Evolutionary conservation across 805 yeast genomes (phyloP).

Genomic region (Osmozyma mogii): DNA sequence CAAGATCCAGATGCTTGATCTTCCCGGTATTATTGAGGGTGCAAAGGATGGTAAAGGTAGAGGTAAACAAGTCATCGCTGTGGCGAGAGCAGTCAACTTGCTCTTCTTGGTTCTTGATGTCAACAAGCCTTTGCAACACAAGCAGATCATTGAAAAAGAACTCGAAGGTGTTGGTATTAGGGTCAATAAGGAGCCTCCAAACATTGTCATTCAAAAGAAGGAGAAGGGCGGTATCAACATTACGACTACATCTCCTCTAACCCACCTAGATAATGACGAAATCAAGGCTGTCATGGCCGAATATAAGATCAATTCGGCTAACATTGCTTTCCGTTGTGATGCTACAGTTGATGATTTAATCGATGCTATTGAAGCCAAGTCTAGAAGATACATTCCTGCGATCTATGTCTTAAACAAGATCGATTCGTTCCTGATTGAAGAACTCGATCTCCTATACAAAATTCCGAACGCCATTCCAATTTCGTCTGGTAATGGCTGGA

Average conservation of each 20-base stretch:
- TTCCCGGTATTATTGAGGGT: constrained; percentile 87
- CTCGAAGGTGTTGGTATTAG: constrained; percentile 97
- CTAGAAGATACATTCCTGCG: constrained; percentile 93
- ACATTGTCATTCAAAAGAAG: constrained; percentile 83
- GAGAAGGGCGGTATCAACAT: constrained; percentile 95
- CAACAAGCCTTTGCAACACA: constrained; percentile 91
- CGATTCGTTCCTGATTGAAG: constrained; percentile 91
- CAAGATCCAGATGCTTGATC: constrained; percentile 89
- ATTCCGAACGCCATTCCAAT: constrained; percentile 98
- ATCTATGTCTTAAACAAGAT: constrained; percentile 91
- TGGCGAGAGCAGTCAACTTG: constrained; percentile 94
- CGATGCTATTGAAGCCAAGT: constrained; percentile 84
- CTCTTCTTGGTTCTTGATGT: constrained; percentile 93
- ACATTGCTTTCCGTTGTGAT: constrained; percentile 92
- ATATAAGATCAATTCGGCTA: constrained; percentile 92
- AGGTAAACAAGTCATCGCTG: constrained; percentile 97
- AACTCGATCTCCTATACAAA: constrained; percentile 78
- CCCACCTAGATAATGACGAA: constrained; percentile 87
- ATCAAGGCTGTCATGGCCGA: constrained; percentile 94
- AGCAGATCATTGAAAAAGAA: constrained; percentile 88
- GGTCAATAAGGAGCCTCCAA: constrained; percentile 86
- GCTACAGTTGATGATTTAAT: constrained; percentile 96
- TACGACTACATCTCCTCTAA: constrained; percentile 87
- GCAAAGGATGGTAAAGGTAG: constrained; percentile 90
- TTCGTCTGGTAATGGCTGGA: constrained; percentile 95